Percentiles rank a stretch among this genome's conserved stretches.
Evolutionary conservation across 805 yeast species (phyloP).

Genomic region (Candida stauntonica): DNA sequence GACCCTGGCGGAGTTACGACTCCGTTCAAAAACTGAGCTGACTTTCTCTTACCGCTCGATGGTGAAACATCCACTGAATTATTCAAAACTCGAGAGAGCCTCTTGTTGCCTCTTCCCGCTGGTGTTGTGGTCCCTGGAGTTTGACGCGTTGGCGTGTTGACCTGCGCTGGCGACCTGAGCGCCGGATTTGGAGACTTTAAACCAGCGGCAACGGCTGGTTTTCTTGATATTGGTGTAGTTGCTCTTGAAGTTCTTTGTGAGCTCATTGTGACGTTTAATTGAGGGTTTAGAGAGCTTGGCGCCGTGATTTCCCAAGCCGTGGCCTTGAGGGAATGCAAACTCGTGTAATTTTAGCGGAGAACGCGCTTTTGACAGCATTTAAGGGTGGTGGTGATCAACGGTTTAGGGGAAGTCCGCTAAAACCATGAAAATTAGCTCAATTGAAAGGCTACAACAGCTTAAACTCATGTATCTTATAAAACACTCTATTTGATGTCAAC

Average conservation of each 20-base stretch:
- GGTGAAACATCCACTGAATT: background rate
- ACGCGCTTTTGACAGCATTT: no score
- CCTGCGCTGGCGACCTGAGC: background rate
- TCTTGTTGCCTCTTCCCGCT: background rate
- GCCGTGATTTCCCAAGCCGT: no score
- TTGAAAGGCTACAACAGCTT: background rate
- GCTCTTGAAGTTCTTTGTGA: background rate
- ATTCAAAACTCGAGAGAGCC: slow-evolving; percentile 5
- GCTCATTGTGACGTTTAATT: background rate
- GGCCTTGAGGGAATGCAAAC: no score
- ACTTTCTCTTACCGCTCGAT: background rate
- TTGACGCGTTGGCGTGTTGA: slow-evolving; percentile 1
- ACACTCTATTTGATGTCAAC: slow-evolving; percentile 35
- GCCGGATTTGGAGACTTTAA: background rate
- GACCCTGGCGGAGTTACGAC: slow-evolving; percentile 10
- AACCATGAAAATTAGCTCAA: no score
- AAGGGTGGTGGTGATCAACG: no score
- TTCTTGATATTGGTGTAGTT: background rate
- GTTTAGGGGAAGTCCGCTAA: no score
- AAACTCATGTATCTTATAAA: no score
- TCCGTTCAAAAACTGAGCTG: background rate
- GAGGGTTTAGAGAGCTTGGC: no score
- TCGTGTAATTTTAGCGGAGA: no score
- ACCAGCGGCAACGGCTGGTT: background rate
- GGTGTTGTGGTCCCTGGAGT: background rate